phyloP scores from a whole-genome alignment of 352 stramenopile species.

The Phytopythium sindhum region DNA sequence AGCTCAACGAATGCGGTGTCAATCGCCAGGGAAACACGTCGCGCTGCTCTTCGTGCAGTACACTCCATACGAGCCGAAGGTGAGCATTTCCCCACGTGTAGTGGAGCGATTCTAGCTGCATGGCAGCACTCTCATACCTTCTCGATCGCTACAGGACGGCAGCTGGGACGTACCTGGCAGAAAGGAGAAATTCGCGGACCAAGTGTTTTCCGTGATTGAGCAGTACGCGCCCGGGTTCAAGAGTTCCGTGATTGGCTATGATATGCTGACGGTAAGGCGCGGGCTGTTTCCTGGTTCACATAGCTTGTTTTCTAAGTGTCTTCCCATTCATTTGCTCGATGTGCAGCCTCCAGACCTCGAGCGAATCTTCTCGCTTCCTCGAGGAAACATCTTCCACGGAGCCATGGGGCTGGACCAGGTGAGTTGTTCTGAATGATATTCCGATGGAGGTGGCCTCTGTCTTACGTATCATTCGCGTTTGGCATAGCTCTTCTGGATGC shows the following conservation, averaged over 20 bases:
- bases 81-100: slow-evolving; percentile 7
- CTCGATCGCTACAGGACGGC: slow-evolving; percentile 38
- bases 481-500: slow-evolving; percentile 79
- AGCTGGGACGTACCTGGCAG: slow-evolving; percentile 71
- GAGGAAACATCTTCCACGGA: slow-evolving; percentile 90
- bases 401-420: slow-evolving; percentile 89
- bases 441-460: neutral
- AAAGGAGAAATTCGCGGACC: slow-evolving; percentile 76
- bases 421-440: neutral
- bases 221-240: slow-evolving; percentile 86
- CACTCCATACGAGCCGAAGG: slow-evolving; percentile 84
- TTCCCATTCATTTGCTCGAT: neutral
- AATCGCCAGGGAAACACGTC: slow-evolving; percentile 74
- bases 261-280: slow-evolving; percentile 74
- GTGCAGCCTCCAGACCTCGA: slow-evolving; percentile 82
- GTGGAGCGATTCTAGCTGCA: neutral
- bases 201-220: slow-evolving; percentile 87
- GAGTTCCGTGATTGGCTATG: slow-evolving; percentile 74
- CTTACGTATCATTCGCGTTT: neutral
- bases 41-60: slow-evolving; percentile 91
- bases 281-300: neutral
- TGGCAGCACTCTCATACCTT: neutral
- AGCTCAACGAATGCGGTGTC: neutral
- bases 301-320: neutral
- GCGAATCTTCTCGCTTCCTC: slow-evolving; percentile 80